Conservation (phyloP, 164 flowering plant genomes). For the Pachysandra terminalis region DNA sequence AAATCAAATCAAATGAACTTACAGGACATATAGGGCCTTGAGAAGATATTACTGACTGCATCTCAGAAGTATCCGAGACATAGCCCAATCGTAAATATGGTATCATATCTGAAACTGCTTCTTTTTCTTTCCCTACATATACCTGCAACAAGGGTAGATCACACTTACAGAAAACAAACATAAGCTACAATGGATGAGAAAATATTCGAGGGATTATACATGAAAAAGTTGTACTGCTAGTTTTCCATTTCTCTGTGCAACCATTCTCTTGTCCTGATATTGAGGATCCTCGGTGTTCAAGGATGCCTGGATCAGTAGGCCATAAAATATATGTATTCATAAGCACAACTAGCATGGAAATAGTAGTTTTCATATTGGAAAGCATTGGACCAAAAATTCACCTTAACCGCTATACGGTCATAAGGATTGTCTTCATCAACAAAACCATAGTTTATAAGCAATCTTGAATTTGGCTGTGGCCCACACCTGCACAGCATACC, state of each 20-base stretch:
- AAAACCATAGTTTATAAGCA: conserved; percentile 94
- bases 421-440: conserved; percentile 93
- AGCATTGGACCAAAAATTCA: conserved; percentile 19
- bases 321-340: conserved; percentile 1
- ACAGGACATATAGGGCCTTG: conserved; percentile 94
- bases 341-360: background rate
- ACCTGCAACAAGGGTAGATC: conserved; percentile 44
- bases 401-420: conserved; percentile 83
- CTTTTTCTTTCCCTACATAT: conserved; percentile 76
- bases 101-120: conserved; percentile 86
- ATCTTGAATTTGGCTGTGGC: conserved; percentile 92
- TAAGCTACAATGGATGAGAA: background rate
- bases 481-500: conserved; percentile 73
- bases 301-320: conserved; percentile 60
- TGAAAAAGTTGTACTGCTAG: conserved; percentile 70
- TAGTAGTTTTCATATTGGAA: background rate
- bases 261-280: conserved; percentile 95
- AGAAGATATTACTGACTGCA: conserved; percentile 92
- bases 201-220: conserved; percentile 34
- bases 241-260: conserved; percentile 94
- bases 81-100: conserved; percentile 92
- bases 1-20: conserved; percentile 28
- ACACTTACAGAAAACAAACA: background rate
- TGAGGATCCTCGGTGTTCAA: conserved; percentile 94
- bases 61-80: conserved; percentile 89